These are phyloP conservation scores for Naganishia albida DNA, from an alignment of 1,284 basidiomycete genomes.

Conservation along the genomic window DNA sequence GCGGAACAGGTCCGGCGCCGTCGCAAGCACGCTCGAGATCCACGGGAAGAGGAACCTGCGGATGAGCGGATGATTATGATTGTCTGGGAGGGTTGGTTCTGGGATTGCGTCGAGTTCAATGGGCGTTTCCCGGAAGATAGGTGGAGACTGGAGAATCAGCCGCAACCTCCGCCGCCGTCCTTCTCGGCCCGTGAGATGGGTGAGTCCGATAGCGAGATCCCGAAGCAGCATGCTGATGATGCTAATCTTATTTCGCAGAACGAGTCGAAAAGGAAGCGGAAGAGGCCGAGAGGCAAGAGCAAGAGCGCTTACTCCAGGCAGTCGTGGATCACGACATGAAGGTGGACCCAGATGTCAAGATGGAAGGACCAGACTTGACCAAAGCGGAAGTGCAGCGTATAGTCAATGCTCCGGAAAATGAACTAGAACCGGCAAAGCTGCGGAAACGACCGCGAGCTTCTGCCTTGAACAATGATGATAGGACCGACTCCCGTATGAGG, in stretches of 20 bases:
- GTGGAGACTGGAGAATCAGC: conserved; percentile 34
- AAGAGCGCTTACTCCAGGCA: conserved; percentile 38
- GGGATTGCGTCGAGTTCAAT: conserved; percentile 50
- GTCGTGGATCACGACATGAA: conserved; percentile 40
- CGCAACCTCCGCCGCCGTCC: conserved; percentile 6
- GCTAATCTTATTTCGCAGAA: conserved; percentile 35
- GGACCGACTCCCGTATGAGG: conserved; percentile 8
- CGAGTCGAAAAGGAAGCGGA: conserved; percentile 33
- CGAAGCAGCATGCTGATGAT: conserved; percentile 36
- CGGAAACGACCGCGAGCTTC: conserved; percentile 26
- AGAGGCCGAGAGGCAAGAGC: conserved; percentile 29
- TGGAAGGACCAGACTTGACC: conserved; percentile 8
- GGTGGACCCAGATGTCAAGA: conserved; percentile 33
- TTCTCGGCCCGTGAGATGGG: conserved; percentile 21
- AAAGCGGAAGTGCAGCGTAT: conserved; percentile 21
- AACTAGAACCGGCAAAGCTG: conserved; percentile 30
- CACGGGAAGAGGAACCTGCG: neutral
- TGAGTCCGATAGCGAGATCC: conserved; percentile 36
- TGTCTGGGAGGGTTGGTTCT: conserved; percentile 49
- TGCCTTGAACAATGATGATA: neutral
- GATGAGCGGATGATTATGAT: conserved; percentile 29
- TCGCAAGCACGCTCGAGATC: conserved; percentile 8
- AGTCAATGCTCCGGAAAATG: conserved; percentile 17
- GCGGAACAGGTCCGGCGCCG: conserved; percentile 30
- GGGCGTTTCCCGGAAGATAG: conserved; percentile 50